phyloP scores from a whole-genome alignment of 345 rosid species.

The Eucalyptus brandiana region DNA sequence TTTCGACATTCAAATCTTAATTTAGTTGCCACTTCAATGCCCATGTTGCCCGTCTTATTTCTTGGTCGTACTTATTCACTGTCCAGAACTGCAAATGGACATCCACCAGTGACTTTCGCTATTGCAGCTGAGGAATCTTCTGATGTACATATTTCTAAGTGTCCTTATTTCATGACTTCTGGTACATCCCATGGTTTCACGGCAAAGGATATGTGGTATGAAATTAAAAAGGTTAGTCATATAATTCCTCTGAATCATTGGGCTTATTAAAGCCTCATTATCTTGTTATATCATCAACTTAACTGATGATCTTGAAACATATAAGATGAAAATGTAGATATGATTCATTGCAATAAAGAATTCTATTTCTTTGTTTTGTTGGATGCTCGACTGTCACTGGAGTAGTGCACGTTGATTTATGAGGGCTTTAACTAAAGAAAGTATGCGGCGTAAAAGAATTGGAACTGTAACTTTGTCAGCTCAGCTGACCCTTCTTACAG shows the following conservation, averaged over 20 bases:
- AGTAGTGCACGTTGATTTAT: not conserved
- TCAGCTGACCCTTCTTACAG: not conserved
- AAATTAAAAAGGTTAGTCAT: slow-evolving; percentile 54
- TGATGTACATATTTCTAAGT: slow-evolving; percentile 50
- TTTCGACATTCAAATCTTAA: not conserved
- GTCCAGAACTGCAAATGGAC: slow-evolving; percentile 55
- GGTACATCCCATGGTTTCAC: slow-evolving; percentile 57
- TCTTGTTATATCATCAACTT: not conserved
- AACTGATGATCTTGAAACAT: not conserved
- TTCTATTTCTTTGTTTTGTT: not conserved
- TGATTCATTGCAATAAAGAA: not conserved
- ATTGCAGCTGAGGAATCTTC: slow-evolving; percentile 58
- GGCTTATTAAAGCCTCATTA: not conserved
- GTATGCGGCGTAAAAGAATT: not conserved
- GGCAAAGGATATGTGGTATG: slow-evolving; percentile 84
- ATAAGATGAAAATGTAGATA: not conserved
- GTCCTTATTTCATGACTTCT: slow-evolving; percentile 60
- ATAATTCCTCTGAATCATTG: not conserved
- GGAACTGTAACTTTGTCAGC: not conserved
- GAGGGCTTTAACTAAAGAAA: not conserved
- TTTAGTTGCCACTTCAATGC: not conserved
- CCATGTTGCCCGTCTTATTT: not conserved
- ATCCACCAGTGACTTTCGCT: slow-evolving; percentile 54
- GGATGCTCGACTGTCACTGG: not conserved
- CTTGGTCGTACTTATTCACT: not conserved